Percentiles rank a stretch among this genome's conserved stretches.
Conservation (phyloP, 2,329 filamentous ascomycete genomes). For the Neofusicoccum sp. region DNA sequence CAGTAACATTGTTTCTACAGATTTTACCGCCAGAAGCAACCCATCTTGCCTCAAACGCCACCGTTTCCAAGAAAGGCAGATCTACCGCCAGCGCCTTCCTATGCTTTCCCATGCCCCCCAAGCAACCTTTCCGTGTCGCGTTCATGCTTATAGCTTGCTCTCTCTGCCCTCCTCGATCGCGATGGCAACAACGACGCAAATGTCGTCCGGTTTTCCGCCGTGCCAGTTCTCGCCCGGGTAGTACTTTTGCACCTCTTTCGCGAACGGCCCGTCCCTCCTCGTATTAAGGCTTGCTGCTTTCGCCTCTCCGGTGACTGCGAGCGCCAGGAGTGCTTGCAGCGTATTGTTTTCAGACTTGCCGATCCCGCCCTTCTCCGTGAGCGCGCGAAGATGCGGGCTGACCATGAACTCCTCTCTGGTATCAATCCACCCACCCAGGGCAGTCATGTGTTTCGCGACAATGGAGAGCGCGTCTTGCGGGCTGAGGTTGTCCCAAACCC, state of each 20-base stretch:
- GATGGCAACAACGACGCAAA: slow-evolving; percentile 72
- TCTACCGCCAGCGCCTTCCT: slow-evolving; percentile 10
- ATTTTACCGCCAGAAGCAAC: neutral
- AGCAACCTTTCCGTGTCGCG: neutral
- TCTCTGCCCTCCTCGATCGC: slow-evolving; percentile 24
- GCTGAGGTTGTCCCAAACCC: slow-evolving; percentile 93
- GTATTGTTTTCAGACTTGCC: slow-evolving; percentile 47
- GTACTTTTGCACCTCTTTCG: slow-evolving; percentile 85
- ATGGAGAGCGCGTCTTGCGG: slow-evolving; percentile 84
- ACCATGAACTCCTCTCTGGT: slow-evolving; percentile 54
- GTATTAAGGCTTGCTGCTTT: slow-evolving; percentile 81
- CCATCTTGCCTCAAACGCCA: neutral
- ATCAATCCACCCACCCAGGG: slow-evolving; percentile 70
- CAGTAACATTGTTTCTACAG: slow-evolving; percentile 1
- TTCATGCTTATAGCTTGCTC: neutral
- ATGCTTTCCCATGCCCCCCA: neutral
- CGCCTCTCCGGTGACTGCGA: slow-evolving; percentile 75
- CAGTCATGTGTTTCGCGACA: slow-evolving; percentile 73
- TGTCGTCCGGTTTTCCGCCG: slow-evolving; percentile 94
- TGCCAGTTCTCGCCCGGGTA: slow-evolving; percentile 84
- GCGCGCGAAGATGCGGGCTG: slow-evolving; percentile 56
- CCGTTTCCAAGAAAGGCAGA: neutral
- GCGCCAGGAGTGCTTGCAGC: slow-evolving; percentile 75
- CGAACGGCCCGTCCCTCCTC: slow-evolving; percentile 86
- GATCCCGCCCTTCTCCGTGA: slow-evolving; percentile 52